These are phyloP conservation scores for Trichoderma breve DNA, from an alignment of 2,329 filamentous ascomycete species.

Conservation along the genomic window DNA sequence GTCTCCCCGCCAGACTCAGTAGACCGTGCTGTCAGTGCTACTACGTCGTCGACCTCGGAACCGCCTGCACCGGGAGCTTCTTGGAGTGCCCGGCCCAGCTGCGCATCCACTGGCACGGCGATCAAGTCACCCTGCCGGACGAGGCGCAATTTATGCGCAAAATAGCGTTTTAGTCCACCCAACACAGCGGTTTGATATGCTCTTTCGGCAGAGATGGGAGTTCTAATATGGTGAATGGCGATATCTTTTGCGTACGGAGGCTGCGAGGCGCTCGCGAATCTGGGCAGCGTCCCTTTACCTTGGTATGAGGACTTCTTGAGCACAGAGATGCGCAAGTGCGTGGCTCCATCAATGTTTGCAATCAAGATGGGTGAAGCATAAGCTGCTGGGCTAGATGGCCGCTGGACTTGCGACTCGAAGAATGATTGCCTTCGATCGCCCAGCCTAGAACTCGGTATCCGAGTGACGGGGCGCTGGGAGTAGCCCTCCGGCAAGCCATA, in stretches of 20 bases:
- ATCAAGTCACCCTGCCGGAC: slow-evolving; percentile 86
- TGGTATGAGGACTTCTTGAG: slow-evolving; percentile 54
- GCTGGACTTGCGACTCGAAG: slow-evolving; percentile 66
- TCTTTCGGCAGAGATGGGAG: slow-evolving; percentile 82
- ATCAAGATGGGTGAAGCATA: slow-evolving; percentile 85
- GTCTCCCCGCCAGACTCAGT: slow-evolving; percentile 29
- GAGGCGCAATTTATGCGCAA: slow-evolving; percentile 77
- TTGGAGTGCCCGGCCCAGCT: slow-evolving; percentile 77
- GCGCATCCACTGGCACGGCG: slow-evolving; percentile 83
- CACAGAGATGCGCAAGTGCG: slow-evolving; percentile 75
- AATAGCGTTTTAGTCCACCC: slow-evolving; percentile 82
- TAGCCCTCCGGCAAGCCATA: slow-evolving; percentile 83
- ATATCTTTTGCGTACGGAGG: slow-evolving; percentile 70
- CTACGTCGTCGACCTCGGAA: slow-evolving; percentile 69
- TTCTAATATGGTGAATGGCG: slow-evolving; percentile 83
- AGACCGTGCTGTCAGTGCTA: slow-evolving; percentile 49
- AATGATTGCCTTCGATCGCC: slow-evolving; percentile 57
- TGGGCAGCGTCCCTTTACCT: slow-evolving; percentile 52
- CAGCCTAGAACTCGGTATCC: slow-evolving; percentile 56
- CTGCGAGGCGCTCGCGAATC: slow-evolving; percentile 53
- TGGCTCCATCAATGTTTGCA: slow-evolving; percentile 76
- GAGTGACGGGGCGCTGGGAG: slow-evolving; percentile 57
- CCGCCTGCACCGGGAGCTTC: slow-evolving; percentile 61
- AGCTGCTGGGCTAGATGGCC: slow-evolving; percentile 56
- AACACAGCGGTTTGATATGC: slow-evolving; percentile 83